phyloP scores from a whole-genome alignment of 2,329 filamentous ascomycete genomes.

The Pseudopyricularia javanii region DNA sequence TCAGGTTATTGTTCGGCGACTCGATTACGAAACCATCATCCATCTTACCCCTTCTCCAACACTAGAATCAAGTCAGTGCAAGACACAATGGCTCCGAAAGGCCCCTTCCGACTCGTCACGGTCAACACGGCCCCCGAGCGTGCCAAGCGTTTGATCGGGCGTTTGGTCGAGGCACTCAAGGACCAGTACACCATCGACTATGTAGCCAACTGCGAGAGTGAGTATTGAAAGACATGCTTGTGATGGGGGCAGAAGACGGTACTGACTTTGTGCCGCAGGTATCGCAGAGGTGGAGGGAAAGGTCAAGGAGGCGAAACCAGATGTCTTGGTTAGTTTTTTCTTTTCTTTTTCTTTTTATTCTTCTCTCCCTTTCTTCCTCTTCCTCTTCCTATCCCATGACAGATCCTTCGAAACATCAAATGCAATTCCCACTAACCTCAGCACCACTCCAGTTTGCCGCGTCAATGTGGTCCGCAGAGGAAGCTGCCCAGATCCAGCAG shows the following conservation, averaged over 20 bases:
- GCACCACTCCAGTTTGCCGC: slow-evolving; percentile 40
- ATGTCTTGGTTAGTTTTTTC: slow-evolving; percentile 14
- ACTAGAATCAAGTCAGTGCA: too few species aligned
- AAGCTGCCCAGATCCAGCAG: slow-evolving; percentile 29
- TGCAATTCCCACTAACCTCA: not conserved
- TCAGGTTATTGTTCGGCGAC: too few species aligned
- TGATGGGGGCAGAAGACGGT: not conserved
- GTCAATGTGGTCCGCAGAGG: slow-evolving; percentile 36
- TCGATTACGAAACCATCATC: too few species aligned
- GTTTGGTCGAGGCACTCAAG: slow-evolving; percentile 47
- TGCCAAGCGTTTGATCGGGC: slow-evolving; percentile 49
- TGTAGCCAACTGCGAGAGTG: slow-evolving; percentile 49
- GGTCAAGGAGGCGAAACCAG: slow-evolving; percentile 11
- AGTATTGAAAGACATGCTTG: not conserved
- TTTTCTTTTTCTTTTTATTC: not conserved
- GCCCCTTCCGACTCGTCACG: slow-evolving; percentile 51
- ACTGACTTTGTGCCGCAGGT: slow-evolving; percentile 15
- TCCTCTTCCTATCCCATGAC: too few species aligned
- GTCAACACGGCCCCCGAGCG: slow-evolving; percentile 57
- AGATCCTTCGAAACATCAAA: too few species aligned
- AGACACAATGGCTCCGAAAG: slow-evolving; percentile 24
- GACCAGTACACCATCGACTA: slow-evolving; percentile 52
- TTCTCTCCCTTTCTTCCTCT: too few species aligned
- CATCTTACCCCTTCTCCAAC: too few species aligned
- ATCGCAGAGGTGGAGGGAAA: slow-evolving; percentile 39